Percentiles rank a stretch among this genome's conserved stretches.
These are phyloP conservation scores for Colletotrichum sp. DNA, from an alignment of 2,329 filamentous ascomycete genomes.

Conservation along the genomic window DNA sequence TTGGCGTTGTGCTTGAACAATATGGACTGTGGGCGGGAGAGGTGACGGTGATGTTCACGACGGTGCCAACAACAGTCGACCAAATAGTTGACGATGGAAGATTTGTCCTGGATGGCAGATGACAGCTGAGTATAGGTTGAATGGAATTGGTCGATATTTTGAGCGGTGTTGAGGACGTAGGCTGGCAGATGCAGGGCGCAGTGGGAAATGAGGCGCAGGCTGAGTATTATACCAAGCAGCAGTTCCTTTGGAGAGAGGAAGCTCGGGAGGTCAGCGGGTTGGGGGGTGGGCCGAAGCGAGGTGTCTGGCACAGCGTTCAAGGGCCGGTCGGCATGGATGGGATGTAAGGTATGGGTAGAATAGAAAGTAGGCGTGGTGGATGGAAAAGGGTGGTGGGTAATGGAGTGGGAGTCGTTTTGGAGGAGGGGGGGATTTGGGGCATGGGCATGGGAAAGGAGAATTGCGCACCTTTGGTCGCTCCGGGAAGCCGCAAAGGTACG, in stretches of 20 bases:
- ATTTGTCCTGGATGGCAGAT: not conserved
- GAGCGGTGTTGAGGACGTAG: not conserved
- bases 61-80: not conserved
- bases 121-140: not conserved
- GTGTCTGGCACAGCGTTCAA: not conserved
- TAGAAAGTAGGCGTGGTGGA: not conserved
- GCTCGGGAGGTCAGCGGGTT: conserved; percentile 18
- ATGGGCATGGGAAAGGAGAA: conserved; percentile 21
- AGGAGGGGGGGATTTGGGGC: conserved; percentile 7
- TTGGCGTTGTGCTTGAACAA: not conserved
- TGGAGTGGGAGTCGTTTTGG: conserved; percentile 7
- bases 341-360: not conserved
- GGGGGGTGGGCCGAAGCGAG: conserved; percentile 12
- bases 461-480: conserved; percentile 18
- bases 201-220: conserved; percentile 11
- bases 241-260: not conserved
- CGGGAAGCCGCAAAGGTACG: conserved; percentile 13
- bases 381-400: conserved; percentile 2
- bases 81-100: not conserved
- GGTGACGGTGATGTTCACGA: not conserved
- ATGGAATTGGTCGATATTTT: not conserved
- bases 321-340: not conserved
- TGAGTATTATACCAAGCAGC: conserved; percentile 13
- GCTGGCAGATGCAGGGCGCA: not conserved
- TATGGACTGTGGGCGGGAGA: too few species aligned